Conservation (phyloP, 2,329 filamentous ascomycete species). For the Mariannaea elegans region DNA sequence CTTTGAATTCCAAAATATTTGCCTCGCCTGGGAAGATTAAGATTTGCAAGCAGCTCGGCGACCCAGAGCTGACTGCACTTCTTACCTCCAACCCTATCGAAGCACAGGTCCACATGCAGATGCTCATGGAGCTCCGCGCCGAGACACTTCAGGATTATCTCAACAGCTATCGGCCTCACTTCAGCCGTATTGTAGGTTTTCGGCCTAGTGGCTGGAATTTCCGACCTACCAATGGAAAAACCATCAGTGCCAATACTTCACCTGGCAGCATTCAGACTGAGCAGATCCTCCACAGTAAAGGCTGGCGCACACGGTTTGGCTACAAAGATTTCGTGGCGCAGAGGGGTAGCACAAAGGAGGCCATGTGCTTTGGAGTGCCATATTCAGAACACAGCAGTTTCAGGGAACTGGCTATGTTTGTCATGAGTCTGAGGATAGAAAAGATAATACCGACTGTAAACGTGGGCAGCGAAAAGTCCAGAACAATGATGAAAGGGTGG, state of each 20-base stretch:
- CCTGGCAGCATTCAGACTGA: conserved; percentile 60
- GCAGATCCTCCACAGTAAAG: conserved; percentile 63
- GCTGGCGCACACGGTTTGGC: conserved; percentile 80
- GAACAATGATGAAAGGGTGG: conserved; percentile 72
- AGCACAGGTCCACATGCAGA: conserved; percentile 98
- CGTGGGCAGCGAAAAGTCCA: conserved; percentile 65
- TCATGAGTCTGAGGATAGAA: conserved; percentile 86
- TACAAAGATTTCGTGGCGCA: conserved; percentile 80
- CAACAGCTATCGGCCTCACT: conserved; percentile 79
- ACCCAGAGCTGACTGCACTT: conserved; percentile 79
- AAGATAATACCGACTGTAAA: conserved; percentile 96
- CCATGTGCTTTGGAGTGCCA: conserved; percentile 90
- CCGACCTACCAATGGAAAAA: conserved; percentile 66
- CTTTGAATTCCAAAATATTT: conserved; percentile 88
- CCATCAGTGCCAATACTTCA: conserved; percentile 63
- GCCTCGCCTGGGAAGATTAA: conserved; percentile 84
- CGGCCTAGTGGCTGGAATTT: conserved; percentile 96
- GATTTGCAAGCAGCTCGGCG: conserved; percentile 85
- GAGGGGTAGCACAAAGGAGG: conserved; percentile 82
- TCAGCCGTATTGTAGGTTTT: conserved; percentile 88
- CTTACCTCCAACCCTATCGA: conserved; percentile 83
- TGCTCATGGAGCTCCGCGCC: conserved; percentile 89
- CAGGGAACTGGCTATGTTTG: conserved; percentile 91
- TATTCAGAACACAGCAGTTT: conserved; percentile 98
- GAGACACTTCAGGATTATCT: conserved; percentile 94